These are phyloP conservation scores for Stagonosporopsis tanaceti DNA, from an alignment of 2,329 filamentous ascomycete genomes.

Conservation along the genomic window DNA sequence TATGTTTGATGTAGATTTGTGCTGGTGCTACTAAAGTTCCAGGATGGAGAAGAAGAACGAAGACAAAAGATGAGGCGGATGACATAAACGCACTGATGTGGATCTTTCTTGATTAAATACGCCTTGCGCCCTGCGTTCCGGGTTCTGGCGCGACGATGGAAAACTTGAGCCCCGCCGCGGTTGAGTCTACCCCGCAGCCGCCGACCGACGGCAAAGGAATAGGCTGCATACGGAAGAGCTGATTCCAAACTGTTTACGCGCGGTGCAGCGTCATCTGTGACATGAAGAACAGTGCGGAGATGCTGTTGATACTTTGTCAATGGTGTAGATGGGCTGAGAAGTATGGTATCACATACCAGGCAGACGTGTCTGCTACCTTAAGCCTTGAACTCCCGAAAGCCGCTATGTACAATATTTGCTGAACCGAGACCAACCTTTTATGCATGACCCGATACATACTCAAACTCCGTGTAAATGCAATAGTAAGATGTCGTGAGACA, in stretches of 20 bases:
- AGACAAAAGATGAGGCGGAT: not conserved
- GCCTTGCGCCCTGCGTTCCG: conserved; percentile 12
- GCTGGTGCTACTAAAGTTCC: not conserved
- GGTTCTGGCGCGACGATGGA: conserved; percentile 23
- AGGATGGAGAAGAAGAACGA: not conserved
- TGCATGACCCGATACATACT: conserved; percentile 13
- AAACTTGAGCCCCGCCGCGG: conserved; percentile 37
- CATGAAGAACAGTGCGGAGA: not conserved
- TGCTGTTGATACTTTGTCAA: not conserved
- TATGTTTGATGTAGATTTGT: not conserved
- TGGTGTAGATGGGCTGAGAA: not conserved
- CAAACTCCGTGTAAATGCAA: conserved; percentile 39
- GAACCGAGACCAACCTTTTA: conserved; percentile 3
- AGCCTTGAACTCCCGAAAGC: not conserved
- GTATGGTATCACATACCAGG: not conserved
- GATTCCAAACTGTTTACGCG: not conserved
- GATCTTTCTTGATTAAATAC: conserved; percentile 20
- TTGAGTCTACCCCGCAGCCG: conserved; percentile 32
- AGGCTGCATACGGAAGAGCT: conserved; percentile 17
- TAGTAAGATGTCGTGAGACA: not conserved
- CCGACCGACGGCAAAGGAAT: conserved; percentile 18
- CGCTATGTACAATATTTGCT: conserved; percentile 3
- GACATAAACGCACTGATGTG: conserved; percentile 1
- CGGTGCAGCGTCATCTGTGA: not conserved
- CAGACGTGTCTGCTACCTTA: not conserved